Evolutionary conservation across 225 moss, liverwort and hornwort genomes (phyloP), one percentile per base, ranked within the genome.

Genomic region (Sphagnum tenellum): DNA sequence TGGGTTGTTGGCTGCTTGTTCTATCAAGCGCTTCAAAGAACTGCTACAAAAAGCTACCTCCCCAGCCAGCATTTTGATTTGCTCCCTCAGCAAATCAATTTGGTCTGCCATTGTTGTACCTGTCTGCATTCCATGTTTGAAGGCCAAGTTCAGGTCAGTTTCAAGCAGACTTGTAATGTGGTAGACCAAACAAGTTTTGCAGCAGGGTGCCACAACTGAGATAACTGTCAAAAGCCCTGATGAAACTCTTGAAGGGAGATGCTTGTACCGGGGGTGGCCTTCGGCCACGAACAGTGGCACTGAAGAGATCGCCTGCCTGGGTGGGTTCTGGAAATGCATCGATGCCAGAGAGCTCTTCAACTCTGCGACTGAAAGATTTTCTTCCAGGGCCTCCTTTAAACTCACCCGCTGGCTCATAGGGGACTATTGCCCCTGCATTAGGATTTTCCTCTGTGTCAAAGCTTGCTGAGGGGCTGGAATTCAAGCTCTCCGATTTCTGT

Each of bases 101-200:
- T 95, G 94, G 64, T 95, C 94, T 55, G 91, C 94, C 82, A 95
- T 82, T 46, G 94, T 89, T 76, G 94, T 95, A 56, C 94, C 91
- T 73, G 91, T 84, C 94, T 95, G 88, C 55, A 73, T 65, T 62
- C 47, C 52, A 52, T 5, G 29, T 29, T 29, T 29, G 0, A 29
- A 29, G 29, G 29, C 29, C 29, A 29, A 29, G 29, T 29, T 29
- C 29, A 29, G 29, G 29, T 29, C 29, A 29, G 29, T 29, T 29
- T 29, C 29, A 29, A 29, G 29, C 29, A 29, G 29, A 29, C 29
- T 29, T 29, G 29, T 29, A 29, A 29, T 29, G 29, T 29, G 29
- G 29, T 29, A 29, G 29, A 29, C 29, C 29, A 29, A 29, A 29
- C 29, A 29, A 29, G 0, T 29, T 29, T 29, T 29, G 29, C 29